These are phyloP conservation scores for Colletotrichum agaves DNA, from an alignment of 2,329 filamentous ascomycete species.

Conservation along the genomic window DNA sequence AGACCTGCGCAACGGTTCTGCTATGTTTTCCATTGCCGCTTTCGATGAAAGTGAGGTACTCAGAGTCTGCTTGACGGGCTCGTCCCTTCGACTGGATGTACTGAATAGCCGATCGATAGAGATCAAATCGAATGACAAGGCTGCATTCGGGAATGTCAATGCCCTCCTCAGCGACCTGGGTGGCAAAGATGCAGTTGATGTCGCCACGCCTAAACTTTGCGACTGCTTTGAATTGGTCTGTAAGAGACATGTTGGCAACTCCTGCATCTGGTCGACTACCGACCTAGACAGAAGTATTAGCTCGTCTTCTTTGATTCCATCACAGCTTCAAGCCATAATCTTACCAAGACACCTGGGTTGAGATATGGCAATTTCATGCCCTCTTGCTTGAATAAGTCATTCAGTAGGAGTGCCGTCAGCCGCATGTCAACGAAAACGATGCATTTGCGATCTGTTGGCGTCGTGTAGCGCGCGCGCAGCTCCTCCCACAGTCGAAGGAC, in stretches of 20 bases:
- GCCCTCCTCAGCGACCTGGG: slow-evolving; percentile 74
- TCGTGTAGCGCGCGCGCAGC: slow-evolving; percentile 71
- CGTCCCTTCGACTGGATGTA: slow-evolving; percentile 94
- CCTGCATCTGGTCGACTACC: slow-evolving; percentile 16
- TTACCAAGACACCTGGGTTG: slow-evolving; percentile 70
- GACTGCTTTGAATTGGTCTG: slow-evolving; percentile 79
- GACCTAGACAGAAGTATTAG: slow-evolving; percentile 13
- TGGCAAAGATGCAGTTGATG: slow-evolving; percentile 73
- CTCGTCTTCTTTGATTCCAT: not conserved
- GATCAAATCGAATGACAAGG: slow-evolving; percentile 79
- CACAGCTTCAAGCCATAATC: slow-evolving; percentile 32
- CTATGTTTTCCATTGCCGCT: slow-evolving; percentile 70
- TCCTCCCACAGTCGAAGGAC: slow-evolving; percentile 70
- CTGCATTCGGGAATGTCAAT: slow-evolving; percentile 77
- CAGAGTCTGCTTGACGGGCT: slow-evolving; percentile 80
- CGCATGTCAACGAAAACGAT: slow-evolving; percentile 89
- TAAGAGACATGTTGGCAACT: slow-evolving; percentile 65
- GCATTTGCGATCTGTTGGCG: slow-evolving; percentile 70
- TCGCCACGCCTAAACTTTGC: slow-evolving; percentile 69
- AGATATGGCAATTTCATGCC: slow-evolving; percentile 68
- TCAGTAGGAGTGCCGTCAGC: slow-evolving; percentile 79
- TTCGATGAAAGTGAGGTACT: slow-evolving; percentile 88
- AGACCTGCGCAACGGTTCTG: slow-evolving; percentile 67
- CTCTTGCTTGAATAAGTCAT: slow-evolving; percentile 70
- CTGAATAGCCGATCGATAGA: slow-evolving; percentile 90